These are phyloP conservation scores for Xylogone sp. DNA, from an alignment of 2,329 filamentous ascomycete species.

Conservation along the genomic window DNA sequence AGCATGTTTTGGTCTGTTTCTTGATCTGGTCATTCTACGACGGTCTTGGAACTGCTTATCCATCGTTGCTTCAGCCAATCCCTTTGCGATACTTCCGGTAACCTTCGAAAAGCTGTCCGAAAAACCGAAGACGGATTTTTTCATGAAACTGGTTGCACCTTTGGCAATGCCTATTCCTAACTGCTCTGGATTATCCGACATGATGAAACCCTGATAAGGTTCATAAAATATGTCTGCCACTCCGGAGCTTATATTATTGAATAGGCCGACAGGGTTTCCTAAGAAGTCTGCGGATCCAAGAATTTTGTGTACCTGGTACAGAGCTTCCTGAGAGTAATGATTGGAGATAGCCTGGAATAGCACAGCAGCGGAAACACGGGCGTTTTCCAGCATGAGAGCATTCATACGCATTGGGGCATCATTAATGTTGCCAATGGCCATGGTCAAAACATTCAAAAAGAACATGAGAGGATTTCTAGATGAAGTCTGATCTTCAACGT, in stretches of 20 bases:
- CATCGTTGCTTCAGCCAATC: constrained; percentile 87
- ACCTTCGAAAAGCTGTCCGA: constrained; percentile 97
- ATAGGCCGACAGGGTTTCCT: constrained; percentile 93
- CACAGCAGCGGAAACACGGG: constrained; percentile 80
- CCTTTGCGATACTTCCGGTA: constrained; percentile 95
- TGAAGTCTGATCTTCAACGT: constrained; percentile 89
- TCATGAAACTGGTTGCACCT: constrained; percentile 93
- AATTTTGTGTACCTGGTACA: constrained; percentile 96
- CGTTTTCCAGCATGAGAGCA: constrained; percentile 90
- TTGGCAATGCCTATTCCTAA: constrained; percentile 94
- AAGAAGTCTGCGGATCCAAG: constrained; percentile 96
- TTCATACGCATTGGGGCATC: constrained; percentile 94
- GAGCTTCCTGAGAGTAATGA: constrained; percentile 94
- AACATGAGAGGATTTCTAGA: constrained; percentile 96
- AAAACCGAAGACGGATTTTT: constrained; percentile 97
- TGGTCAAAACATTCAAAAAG: constrained; percentile 96
- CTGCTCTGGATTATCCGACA: constrained; percentile 95
- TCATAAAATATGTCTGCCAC: constrained; percentile 99
- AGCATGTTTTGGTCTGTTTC: constrained; percentile 95
- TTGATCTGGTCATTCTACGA: constrained; percentile 84
- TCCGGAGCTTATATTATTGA: constrained; percentile 97
- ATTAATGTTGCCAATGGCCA: constrained; percentile 99
- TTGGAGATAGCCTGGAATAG: constrained; percentile 83
- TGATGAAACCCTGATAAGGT: constrained; percentile 94
- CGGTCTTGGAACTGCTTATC: constrained; percentile 99